Conservation (phyloP, 2,329 filamentous ascomycete species). For the Grosmannia serpens region DNA sequence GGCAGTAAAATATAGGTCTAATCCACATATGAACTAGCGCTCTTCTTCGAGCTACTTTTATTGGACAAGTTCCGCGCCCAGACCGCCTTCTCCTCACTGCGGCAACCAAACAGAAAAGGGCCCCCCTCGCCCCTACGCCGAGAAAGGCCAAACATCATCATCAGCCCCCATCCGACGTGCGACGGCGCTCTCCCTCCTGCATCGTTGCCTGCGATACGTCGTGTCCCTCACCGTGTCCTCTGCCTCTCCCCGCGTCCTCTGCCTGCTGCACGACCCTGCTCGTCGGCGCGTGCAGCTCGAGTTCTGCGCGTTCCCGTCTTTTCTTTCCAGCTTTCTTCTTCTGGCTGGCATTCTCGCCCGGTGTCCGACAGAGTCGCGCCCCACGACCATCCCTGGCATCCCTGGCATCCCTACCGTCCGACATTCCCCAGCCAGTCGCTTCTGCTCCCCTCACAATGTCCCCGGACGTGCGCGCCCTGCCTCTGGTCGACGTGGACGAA, state of each 20-base stretch:
- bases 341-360: neutral
- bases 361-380: neutral
- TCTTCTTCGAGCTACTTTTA: neutral
- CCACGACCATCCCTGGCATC: neutral
- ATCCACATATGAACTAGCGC: neutral
- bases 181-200: neutral
- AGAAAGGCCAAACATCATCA: neutral
- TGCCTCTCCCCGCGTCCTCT: neutral
- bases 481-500: neutral
- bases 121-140: neutral
- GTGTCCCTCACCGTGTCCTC: neutral
- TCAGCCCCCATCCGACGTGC: neutral
- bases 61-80: neutral
- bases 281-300: neutral
- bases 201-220: neutral
- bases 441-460: neutral
- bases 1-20: neutral
- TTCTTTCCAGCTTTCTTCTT: neutral
- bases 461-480: neutral
- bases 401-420: no score
- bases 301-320: neutral
- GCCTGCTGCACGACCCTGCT: neutral
- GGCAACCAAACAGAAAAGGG: neutral
- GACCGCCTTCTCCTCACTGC: constrained; percentile 2
- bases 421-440: neutral